Conservation (phyloP, 140 eudicot species). For the Cichorium intybus region DNA sequence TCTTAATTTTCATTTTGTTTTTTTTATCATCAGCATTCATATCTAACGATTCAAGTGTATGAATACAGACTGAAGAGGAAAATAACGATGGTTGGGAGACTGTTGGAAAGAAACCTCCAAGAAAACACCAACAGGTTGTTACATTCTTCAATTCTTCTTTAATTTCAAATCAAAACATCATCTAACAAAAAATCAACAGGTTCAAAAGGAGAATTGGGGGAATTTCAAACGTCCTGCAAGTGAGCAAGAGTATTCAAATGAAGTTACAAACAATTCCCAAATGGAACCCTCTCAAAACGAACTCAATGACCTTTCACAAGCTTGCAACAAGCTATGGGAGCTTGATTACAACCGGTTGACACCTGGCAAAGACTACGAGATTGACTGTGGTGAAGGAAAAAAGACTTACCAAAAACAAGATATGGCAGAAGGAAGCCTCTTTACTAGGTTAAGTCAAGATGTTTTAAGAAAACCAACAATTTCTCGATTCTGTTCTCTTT, state of each 20-base stretch:
- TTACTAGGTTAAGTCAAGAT: constrained; percentile 64
- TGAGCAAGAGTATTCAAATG: constrained; percentile 69
- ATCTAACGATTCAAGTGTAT: not conserved
- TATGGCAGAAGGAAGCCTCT: constrained; percentile 80
- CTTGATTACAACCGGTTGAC: constrained; percentile 76
- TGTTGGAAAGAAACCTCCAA: constrained; percentile 64
- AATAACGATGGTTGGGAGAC: constrained; percentile 87
- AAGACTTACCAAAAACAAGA: constrained; percentile 73
- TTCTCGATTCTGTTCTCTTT: constrained; percentile 79
- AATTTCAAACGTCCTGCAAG: constrained; percentile 65
- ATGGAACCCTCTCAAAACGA: constrained; percentile 64
- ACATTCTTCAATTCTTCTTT: not conserved
- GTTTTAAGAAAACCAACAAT: constrained; percentile 59
- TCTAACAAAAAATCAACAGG: constrained; percentile 32
- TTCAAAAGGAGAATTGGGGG: constrained; percentile 60
- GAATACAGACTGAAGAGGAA: constrained; percentile 40
- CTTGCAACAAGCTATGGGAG: constrained; percentile 90
- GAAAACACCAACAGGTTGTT: constrained; percentile 58
- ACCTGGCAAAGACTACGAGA: constrained; percentile 80
- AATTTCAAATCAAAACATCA: not conserved
- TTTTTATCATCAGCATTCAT: not conserved
- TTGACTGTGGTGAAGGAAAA: constrained; percentile 92
- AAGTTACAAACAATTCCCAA: constrained; percentile 36
- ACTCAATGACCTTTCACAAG: constrained; percentile 63
- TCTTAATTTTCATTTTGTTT: no score